phyloP scores from a whole-genome alignment of 352 stramenopile genomes.

The Pythium sp. region DNA sequence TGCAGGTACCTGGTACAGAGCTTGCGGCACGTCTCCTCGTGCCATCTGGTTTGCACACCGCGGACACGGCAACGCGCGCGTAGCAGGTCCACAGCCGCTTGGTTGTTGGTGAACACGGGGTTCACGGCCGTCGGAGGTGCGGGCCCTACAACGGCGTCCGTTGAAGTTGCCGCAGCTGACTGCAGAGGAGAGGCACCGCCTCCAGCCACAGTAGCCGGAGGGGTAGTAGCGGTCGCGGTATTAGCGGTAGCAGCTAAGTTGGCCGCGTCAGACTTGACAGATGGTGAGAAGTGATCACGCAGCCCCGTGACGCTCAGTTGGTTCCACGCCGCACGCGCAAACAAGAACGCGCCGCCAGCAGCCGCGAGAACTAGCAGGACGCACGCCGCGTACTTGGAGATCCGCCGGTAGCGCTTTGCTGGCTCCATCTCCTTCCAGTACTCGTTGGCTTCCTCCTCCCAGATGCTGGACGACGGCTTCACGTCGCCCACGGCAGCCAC shows the following conservation, averaged over 20 bases:
- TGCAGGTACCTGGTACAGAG: constrained; percentile 41
- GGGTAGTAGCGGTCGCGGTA: neutral
- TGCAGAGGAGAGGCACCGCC: neutral
- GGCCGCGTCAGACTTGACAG: neutral
- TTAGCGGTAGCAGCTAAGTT: neutral
- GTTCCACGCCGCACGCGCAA: constrained; percentile 5
- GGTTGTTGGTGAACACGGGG: constrained; percentile 21
- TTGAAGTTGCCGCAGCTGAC: constrained; percentile 14
- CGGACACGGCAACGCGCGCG: constrained; percentile 54
- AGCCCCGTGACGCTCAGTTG: neutral
- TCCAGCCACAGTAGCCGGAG: neutral
- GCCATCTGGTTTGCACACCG: constrained; percentile 65
- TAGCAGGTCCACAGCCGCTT: constrained; percentile 34
- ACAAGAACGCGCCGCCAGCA: constrained; percentile 21
- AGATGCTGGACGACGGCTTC: constrained; percentile 41
- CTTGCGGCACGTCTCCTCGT: constrained; percentile 70
- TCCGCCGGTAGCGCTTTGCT: constrained; percentile 30
- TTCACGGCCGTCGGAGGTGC: constrained; percentile 4
- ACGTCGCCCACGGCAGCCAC: constrained; percentile 27
- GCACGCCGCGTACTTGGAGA: constrained; percentile 27
- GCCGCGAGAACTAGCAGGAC: constrained; percentile 24
- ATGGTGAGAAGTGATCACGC: neutral
- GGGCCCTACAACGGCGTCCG: neutral
- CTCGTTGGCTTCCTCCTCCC: constrained; percentile 60
- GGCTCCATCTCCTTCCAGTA: constrained; percentile 81